Conservation (phyloP, 768 basidiomycete genomes). For the Suillus decipiens region DNA sequence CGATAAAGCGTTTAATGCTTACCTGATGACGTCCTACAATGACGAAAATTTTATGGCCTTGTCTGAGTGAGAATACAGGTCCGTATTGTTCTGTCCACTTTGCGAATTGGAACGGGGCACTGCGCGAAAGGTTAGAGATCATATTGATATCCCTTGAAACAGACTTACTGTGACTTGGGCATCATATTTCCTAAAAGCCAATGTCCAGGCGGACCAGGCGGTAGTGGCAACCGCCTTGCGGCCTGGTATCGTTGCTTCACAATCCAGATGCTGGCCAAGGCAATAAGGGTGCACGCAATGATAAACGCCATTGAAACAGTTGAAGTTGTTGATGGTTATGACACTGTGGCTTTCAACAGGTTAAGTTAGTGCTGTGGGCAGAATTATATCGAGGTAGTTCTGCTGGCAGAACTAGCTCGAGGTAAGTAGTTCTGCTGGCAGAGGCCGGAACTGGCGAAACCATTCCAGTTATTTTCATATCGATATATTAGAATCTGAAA, state of each 20-base stretch:
- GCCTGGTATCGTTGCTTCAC: not conserved
- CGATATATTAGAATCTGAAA: too few species aligned
- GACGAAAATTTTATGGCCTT: conserved; percentile 34
- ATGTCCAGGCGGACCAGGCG: conserved; percentile 26
- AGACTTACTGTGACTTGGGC: conserved; percentile 22
- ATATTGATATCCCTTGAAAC: conserved; percentile 14
- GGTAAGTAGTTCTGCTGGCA: too few species aligned
- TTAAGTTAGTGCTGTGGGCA: too few species aligned
- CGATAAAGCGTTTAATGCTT: not conserved
- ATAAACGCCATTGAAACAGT: not conserved
- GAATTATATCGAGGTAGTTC: too few species aligned
- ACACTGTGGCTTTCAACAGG: not conserved
- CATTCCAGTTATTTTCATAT: too few species aligned
- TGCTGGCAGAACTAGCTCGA: too few species aligned
- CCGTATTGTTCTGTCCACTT: conserved; percentile 62
- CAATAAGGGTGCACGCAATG: not conserved
- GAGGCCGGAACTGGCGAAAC: too few species aligned
- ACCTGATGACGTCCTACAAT: conserved; percentile 24
- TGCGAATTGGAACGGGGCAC: conserved; percentile 39
- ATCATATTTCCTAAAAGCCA: conserved; percentile 28
- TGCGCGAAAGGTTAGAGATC: not conserved
- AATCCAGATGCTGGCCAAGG: conserved; percentile 2
- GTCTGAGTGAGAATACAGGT: conserved; percentile 55
- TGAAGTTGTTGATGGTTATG: not conserved
- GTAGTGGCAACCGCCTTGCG: conserved; percentile 16